Percentiles rank a stretch among this genome's conserved stretches.
These are phyloP conservation scores for Clathrospora elynae DNA, from an alignment of 2,329 filamentous ascomycete genomes.

Conservation along the genomic window DNA sequence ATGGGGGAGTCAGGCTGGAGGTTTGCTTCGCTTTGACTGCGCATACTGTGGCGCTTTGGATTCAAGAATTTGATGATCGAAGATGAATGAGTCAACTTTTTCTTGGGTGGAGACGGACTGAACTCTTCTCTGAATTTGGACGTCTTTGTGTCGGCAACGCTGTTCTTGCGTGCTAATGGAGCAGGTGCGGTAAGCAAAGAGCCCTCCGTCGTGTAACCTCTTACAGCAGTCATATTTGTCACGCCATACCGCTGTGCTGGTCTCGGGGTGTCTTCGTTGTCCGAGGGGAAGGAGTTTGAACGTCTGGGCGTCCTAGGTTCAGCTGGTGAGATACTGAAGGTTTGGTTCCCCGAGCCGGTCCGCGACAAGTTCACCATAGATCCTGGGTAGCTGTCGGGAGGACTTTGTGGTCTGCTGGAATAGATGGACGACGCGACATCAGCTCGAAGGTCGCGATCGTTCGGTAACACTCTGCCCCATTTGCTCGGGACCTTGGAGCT, in stretches of 20 bases:
- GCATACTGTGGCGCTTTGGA: conserved; percentile 32
- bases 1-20: conserved; percentile 16
- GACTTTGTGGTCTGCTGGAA: conserved; percentile 47
- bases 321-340: conserved; percentile 13
- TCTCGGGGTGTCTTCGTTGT: conserved; percentile 33
- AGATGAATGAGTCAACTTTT: conserved; percentile 29
- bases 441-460: conserved; percentile 15
- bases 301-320: conserved; percentile 18
- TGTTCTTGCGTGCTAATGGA: conserved; percentile 31
- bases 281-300: conserved; percentile 31
- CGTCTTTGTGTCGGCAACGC: conserved; percentile 38
- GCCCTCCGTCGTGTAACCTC: neutral
- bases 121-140: conserved; percentile 48
- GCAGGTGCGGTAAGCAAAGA: conserved; percentile 9
- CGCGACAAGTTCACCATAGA: conserved; percentile 28
- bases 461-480: conserved; percentile 45
- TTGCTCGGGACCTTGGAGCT: conserved; percentile 44
- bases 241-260: conserved; percentile 17
- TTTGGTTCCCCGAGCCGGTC: conserved; percentile 10
- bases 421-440: conserved; percentile 49
- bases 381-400: conserved; percentile 37
- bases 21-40: conserved; percentile 42
- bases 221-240: conserved; percentile 12
- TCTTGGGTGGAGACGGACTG: conserved; percentile 38
- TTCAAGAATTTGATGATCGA: conserved; percentile 42